Evolutionary conservation across 306 rosid species (phyloP).

Genomic region (Potentilla sterilis): DNA sequence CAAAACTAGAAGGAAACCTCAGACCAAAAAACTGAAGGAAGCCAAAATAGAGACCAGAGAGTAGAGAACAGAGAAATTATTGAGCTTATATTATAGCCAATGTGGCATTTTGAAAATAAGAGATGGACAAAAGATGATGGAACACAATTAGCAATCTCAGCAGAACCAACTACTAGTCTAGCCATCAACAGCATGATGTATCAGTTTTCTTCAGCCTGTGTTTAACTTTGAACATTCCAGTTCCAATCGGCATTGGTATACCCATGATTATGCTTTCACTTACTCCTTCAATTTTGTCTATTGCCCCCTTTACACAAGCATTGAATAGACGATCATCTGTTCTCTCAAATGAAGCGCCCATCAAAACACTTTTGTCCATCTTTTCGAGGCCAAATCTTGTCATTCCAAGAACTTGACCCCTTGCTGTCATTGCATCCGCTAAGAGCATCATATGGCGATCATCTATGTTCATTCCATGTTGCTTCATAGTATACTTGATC

Average conservation of each 20-base stretch:
- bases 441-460: constrained; percentile 92
- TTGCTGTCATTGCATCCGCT: constrained; percentile 84
- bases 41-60: no score
- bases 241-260: constrained; percentile 77
- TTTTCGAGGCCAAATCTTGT: constrained; percentile 89
- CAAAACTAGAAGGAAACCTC: no score
- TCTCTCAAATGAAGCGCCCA: constrained; percentile 92
- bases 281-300: constrained; percentile 80
- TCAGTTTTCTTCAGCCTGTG: constrained; percentile 39
- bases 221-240: constrained; percentile 79
- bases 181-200: not conserved
- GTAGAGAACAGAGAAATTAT: no score
- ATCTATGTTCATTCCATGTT: constrained; percentile 84
- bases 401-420: constrained; percentile 88
- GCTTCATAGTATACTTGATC: constrained; percentile 69
- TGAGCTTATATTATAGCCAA: not conserved
- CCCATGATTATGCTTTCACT: constrained; percentile 94
- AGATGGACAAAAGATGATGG: not conserved
- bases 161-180: not conserved
- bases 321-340: constrained; percentile 75
- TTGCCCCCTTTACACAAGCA: constrained; percentile 65
- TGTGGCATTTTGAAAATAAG: not conserved
- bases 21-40: no score
- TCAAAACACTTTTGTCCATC: constrained; percentile 82
- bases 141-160: not conserved